Evolutionary conservation across 225 moss, liverwort and hornwort genomes (phyloP).

Genomic region (Marchantia polymorpha): DNA sequence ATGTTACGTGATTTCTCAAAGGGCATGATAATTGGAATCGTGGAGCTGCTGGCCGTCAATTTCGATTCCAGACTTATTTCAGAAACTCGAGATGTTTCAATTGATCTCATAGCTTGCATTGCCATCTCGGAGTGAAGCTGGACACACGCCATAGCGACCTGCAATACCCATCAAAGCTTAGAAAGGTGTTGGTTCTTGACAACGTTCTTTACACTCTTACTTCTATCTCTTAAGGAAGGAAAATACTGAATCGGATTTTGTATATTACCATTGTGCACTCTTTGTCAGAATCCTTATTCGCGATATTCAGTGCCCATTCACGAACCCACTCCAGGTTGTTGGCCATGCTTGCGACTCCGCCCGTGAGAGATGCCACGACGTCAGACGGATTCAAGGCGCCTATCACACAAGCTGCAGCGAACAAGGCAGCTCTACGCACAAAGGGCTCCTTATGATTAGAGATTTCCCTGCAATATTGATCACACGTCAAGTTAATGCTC

Average conservation of each 20-base stretch:
- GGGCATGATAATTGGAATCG: constrained; percentile 27
- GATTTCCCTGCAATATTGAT: constrained; percentile 48
- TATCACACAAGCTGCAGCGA: constrained; percentile 76
- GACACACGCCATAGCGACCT: constrained; percentile 88
- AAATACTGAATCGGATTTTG: background rate
- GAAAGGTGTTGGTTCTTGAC: no score
- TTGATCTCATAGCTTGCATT: constrained; percentile 66
- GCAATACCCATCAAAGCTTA: constrained; percentile 22
- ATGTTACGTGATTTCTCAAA: background rate
- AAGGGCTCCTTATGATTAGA: constrained; percentile 75
- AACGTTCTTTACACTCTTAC: background rate
- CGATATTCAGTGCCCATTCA: constrained; percentile 81
- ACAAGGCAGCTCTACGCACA: constrained; percentile 81
- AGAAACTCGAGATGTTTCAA: constrained; percentile 38
- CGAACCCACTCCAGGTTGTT: constrained; percentile 87
- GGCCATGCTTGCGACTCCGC: constrained; percentile 52
- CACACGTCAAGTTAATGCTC: constrained; percentile 3
- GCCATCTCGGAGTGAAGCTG: constrained; percentile 96
- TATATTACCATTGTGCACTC: constrained; percentile 67
- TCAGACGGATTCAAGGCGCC: constrained; percentile 74
- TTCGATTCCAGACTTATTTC: constrained; percentile 27
- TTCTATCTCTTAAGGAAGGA: background rate
- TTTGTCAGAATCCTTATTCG: constrained; percentile 66
- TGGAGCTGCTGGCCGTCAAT: background rate
- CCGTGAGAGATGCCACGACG: constrained; percentile 55